Evolutionary conservation across 768 basidiomycete genomes (phyloP), one percentile per base, ranked within the genome.

Genomic region (Austroboletus festivus): DNA sequence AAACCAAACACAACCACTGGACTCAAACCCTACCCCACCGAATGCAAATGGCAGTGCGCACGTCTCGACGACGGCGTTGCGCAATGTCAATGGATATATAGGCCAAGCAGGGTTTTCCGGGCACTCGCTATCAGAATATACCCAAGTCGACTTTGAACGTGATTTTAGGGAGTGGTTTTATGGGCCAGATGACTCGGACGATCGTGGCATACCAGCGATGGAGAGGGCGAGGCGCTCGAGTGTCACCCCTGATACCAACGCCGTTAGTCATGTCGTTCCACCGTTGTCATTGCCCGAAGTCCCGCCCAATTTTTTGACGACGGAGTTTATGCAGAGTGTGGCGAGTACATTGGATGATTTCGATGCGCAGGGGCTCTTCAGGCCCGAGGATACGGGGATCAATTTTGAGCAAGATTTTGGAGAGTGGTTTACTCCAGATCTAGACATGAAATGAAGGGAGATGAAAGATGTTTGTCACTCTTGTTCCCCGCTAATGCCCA

Each of bases 341-440:
- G 67, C 68, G 19, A 65, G 48, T 40, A 61, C 69, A 21, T 50
- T 79, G 59, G 77, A 76, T 21, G 65, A 68, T 37, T 69, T 73
- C 38, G 71, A 69, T 24, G 20, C 60, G 5, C 57, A 58, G 23
- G 52, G 59, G 13, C 47, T 80, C 35, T 79, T 80, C 59, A 62
- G 71, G 39, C 54, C 65, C n/a, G 72, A 75, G 42, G 73, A 72
- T 2, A 71, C 78, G 49, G 51, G 51, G 0, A 66, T 85, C 60
- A 80, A 83, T 58, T 85, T 86, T 54, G 85, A 85, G 64, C 72
- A 83, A 59, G 85, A 86, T 57, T 87, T 87, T 65, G 81, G 82
- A 47, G 81, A 85, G 58, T 87, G 85, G 85, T 86, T 88, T 56
- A 83, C 81, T 60, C 77, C 75, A 6, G 78, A 82, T 23, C 7